Base-by-base conservation (phyloP, 2,329 filamentous ascomycete species). In the Claviceps pusilla region DNA sequence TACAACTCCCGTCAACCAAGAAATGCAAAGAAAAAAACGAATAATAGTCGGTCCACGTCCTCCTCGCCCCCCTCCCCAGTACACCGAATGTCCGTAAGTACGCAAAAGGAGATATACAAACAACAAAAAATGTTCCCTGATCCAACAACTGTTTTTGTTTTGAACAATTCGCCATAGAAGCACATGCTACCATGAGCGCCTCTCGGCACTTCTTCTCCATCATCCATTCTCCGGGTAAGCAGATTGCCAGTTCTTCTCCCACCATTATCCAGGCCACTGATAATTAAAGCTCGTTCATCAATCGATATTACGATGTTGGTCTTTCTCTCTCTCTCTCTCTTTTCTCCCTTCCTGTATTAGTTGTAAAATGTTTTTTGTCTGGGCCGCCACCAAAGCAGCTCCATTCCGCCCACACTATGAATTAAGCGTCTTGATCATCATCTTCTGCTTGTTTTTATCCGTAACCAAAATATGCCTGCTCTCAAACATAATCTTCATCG, bases 371-470 rank as follows among this genome's bases (percentile, higher is more conserved):
- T 35, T n/a, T 12, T 1, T 12, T 1, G 24, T 24, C 4, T 3
- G 9, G 3, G 51, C 28, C 33, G 35, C 43, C 51, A n/a, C 31
- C 24, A 31, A 50, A 42, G 19, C 49, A 50, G 45, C 55, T 50
- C 48, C 50, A 54, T 49, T 48, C 29, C 50, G 50, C 41, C 49
- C 39, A 48, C 48, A 50, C 73, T 63, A 77, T 52, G 74, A 74
- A 59, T 79, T 77, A 51, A 84, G 71, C 48, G 81, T 84, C 70
- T 82, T 80, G 64, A 84, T 76, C 83, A 89, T 89, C 76, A 84
- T 86, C 71, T 81, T 84, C 59, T 76, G 74, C 68, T 83, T 85
- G 53, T 69, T 71, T 59, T 76, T 76, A 63, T 89, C 86, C 42
- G 78, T 72, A 31, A 95, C 81, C 35, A 95, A 70, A 60, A 90